Conservation (phyloP, 345 rosid genomes). For the Isatis tinctoria region DNA sequence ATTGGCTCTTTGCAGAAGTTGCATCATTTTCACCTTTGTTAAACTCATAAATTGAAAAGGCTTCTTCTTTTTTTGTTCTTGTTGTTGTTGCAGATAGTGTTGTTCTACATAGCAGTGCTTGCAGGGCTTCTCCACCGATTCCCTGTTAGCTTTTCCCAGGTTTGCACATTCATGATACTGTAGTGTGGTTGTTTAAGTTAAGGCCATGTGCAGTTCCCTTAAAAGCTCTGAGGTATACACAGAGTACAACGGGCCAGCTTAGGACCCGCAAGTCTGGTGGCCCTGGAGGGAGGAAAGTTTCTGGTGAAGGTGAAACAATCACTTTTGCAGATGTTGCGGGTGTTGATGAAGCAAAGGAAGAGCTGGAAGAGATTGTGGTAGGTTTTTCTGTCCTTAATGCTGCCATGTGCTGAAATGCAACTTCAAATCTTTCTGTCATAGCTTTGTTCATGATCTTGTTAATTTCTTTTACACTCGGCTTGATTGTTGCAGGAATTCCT, state of each 20-base stretch:
- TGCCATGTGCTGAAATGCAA: not conserved
- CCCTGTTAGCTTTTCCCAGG: constrained; percentile 83
- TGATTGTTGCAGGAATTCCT: constrained; percentile 73
- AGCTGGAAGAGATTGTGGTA: constrained; percentile 98
- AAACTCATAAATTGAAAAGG: not conserved
- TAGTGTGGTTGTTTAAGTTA: not conserved
- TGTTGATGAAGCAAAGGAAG: constrained; percentile 97
- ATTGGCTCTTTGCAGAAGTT: not conserved
- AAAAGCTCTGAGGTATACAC: constrained; percentile 13
- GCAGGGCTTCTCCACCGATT: constrained; percentile 66
- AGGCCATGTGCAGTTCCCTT: not conserved
- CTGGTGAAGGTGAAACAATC: constrained; percentile 68
- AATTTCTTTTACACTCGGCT: constrained; percentile 25
- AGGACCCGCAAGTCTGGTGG: constrained; percentile 70
- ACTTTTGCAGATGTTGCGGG: constrained; percentile 98
- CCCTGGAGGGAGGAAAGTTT: constrained; percentile 49
- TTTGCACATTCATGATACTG: constrained; percentile 10
- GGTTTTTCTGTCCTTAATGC: constrained; percentile 9
- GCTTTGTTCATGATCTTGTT: constrained; percentile 15
- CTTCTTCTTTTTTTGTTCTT: not conserved
- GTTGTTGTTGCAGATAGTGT: constrained; percentile 55
- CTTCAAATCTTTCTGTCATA: constrained; percentile 1
- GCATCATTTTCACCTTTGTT: not conserved
- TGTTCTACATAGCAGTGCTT: constrained; percentile 77
- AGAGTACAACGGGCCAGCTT: constrained; percentile 81